Evolutionary conservation across 2,329 filamentous ascomycete species (phyloP).

Genomic region (Stagonosporopsis vannaccii): DNA sequence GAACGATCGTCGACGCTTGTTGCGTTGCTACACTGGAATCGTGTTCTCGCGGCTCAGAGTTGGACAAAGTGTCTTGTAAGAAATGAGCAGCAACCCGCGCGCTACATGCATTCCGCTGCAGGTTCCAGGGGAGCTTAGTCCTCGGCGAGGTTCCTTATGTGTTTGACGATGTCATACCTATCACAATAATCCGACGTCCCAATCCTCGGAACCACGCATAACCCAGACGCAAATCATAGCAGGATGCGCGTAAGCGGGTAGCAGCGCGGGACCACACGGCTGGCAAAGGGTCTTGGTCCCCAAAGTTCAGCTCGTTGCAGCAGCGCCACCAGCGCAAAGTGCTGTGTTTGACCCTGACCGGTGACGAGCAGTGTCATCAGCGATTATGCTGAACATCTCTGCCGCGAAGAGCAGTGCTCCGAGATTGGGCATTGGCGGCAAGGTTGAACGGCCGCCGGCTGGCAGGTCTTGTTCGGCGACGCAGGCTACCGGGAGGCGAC

Average conservation of each 20-base stretch:
- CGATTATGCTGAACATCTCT: slow-evolving; percentile 17
- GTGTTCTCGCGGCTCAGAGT: background rate
- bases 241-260: slow-evolving; percentile 28
- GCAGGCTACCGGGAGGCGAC: slow-evolving; percentile 23
- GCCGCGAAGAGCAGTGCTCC: slow-evolving; percentile 22
- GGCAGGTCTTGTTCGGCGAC: slow-evolving; percentile 30
- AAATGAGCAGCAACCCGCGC: slow-evolving; percentile 12
- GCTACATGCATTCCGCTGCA: slow-evolving; percentile 9
- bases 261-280: slow-evolving; percentile 21
- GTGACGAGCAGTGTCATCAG: slow-evolving; percentile 12
- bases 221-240: slow-evolving; percentile 42
- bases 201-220: slow-evolving; percentile 38
- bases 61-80: slow-evolving; percentile 6
- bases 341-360: slow-evolving; percentile 16
- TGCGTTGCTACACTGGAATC: slow-evolving; percentile 5
- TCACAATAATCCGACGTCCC: slow-evolving; percentile 37
- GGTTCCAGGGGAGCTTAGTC: slow-evolving; percentile 23
- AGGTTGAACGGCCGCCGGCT: slow-evolving; percentile 27
- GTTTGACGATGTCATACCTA: slow-evolving; percentile 40
- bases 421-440: slow-evolving; percentile 33
- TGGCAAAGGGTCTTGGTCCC: slow-evolving; percentile 19
- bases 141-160: slow-evolving; percentile 32
- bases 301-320: slow-evolving; percentile 27
- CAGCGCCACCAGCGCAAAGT: slow-evolving; percentile 30
- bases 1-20: slow-evolving; percentile 27